Evolutionary conservation across 331 rosid species (phyloP), one percentile per base, ranked within the genome.

Genomic region (Quercus lobata): DNA sequence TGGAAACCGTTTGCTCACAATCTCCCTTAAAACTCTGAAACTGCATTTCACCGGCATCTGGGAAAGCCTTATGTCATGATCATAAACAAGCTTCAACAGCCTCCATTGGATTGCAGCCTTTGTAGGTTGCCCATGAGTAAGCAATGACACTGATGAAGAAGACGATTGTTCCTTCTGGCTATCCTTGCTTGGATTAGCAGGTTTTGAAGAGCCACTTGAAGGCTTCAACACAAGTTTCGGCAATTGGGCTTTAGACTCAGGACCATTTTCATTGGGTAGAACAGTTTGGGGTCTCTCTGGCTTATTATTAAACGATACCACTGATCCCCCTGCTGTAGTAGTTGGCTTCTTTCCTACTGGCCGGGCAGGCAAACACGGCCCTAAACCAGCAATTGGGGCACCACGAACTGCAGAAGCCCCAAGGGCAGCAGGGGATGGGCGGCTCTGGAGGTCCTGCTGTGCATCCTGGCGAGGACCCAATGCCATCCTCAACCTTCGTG

Each of bases 371-470:
- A 96, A 84, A 81, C 92, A 90, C 0, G 97, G 97, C 57, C 99
- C 99, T 69, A 93, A 63, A 17, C 99, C 98, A 62, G 87, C 90
- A 88, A 93, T 85, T 15, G 98, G 97, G 6, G 98, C 97, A 58
- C 98, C 97, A 30, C 98, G 92, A 32, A 96, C 98, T 0, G 98
- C 98, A 5, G 98, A 96, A 70, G 99, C 98, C 1, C 99, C 98
- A 7, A 96, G 93, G 4, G 99, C 98, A 79, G 98, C 97, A 63
- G 98, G 99, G 8, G 99, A 96, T 1, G 99, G 99, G 24, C 97
- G 94, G 81, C 99, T 96, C 82, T 91, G 99, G 60, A 96, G 93
- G 73, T 96, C 99, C 90, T 88, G 97, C 81, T 90, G 97, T 19
- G 93, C 94, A 74, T 93, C 98, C 81, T 87, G 90, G 49, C 93